Evolutionary conservation across 1,139 yeast species (phyloP).

Genomic region (Kodamaea alishanica): DNA sequence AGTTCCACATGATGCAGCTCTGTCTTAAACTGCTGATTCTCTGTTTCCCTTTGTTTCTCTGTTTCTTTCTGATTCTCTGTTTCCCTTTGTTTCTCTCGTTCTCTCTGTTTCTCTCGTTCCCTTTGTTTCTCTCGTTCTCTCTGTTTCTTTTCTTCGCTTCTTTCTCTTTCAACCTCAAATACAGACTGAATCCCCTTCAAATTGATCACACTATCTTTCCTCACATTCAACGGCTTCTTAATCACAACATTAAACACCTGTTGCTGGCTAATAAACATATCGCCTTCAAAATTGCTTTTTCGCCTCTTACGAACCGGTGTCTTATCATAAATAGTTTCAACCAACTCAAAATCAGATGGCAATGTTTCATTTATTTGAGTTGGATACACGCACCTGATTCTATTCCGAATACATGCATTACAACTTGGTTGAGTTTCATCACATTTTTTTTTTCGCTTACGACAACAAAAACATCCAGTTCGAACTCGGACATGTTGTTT

Average conservation of each 20-base stretch:
- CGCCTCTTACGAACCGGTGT: conserved; percentile 5
- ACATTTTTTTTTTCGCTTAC: conserved; percentile 50
- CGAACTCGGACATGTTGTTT: conserved; percentile 27
- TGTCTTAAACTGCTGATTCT: too few species aligned
- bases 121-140: not conserved
- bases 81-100: too few species aligned
- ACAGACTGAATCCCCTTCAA: not conserved
- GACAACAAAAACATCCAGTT: conserved; percentile 46
- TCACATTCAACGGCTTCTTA: conserved; percentile 2
- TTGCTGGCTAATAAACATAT: conserved; percentile 6
- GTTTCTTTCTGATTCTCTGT: too few species aligned
- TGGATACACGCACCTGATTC: conserved; percentile 42
- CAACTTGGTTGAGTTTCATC: conserved; percentile 41
- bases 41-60: too few species aligned
- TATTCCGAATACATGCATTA: conserved; percentile 35
- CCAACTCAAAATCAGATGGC: conserved; percentile 25
- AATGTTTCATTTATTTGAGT: conserved; percentile 24
- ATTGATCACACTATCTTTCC: conserved; percentile 1
- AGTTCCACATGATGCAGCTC: too few species aligned
- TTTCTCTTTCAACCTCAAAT: not conserved
- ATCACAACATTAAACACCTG: conserved; percentile 13
- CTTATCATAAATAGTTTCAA: conserved; percentile 13
- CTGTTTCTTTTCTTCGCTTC: not conserved
- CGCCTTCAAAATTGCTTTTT: conserved; percentile 1
- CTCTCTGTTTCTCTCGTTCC: too few species aligned